Base-by-base conservation (phyloP, 352 stramenopile species). In the Phytophthora sojae region DNA sequence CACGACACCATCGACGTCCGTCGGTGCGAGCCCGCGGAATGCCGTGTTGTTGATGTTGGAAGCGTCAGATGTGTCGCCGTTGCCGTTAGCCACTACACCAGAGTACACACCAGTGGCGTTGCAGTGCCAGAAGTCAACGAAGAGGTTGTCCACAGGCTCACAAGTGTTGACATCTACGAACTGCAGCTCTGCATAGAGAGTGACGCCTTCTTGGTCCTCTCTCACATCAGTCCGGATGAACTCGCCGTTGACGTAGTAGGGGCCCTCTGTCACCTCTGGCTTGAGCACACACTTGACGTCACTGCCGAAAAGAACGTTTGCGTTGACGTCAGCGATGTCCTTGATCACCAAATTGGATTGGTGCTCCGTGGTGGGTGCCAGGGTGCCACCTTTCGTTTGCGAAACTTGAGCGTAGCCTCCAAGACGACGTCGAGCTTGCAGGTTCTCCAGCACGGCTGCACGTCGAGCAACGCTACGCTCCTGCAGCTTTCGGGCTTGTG, bases 31-130 rank as follows among this genome's bases (percentile, higher is more conserved):
- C 11, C 69, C 69, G 25, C 69, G 69, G 19, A 76, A 64, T 15
- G 69, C 69, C 25, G 69, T 76, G 53, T 69, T 76, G 53, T 76
- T 76, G 37, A 76, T 68, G 37, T 69, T 76, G 57, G 63, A 61
- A n/a, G 64, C 52, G 12, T 76, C 69, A 19, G 57, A 61, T 14
- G 50, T 69, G 57, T 73, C 53, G 17, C 69, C 69, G 25, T 76
- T 76, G 58, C 69, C 69, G 35, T 32, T 62, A 17, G 63, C 57
- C n/a, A 76, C 64, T 21, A 76, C 69, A 35, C 69, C 69, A 3
- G 69, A 76, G 45, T 73, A 76, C 1, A 73, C 69, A 4, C 69
- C 69, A 25, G 69, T 76, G 57, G 69, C 29, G 44, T 76, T 76
- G 45, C 69, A 76, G 52, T 76, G 69, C 69, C 69, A 76, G 37